Base-by-base conservation (phyloP, 169 alveolate species). In the Eimeria praecox region DNA sequence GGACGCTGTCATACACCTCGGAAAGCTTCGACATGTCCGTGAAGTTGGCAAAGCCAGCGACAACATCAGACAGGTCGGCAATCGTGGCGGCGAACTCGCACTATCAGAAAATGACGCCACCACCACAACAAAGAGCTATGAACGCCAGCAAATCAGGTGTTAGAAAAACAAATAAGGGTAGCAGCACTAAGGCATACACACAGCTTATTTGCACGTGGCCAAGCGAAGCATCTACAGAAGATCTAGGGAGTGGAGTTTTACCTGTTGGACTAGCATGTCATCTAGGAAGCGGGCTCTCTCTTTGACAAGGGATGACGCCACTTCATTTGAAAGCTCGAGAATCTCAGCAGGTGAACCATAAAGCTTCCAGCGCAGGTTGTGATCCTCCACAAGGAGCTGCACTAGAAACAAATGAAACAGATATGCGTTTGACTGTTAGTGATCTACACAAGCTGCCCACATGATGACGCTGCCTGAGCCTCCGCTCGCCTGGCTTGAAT, bases 301-400 rank as follows among this genome's bases (percentile, higher is more conserved):
- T 90, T 98, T 98, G 92, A 98, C 98, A 42, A 98, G 97, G 42
- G 97, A 97, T 1, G 97, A 96, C 22, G 97, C 96, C 59, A 98
- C 98, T 52, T 89, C 95, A 38, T 96, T 98, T 49, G 98, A 97
- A 30, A 97, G 94, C 78, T 97, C 98, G 42, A 97, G 86, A 8
- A 98, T 97, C 95, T 97, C 97, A 90, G 97, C 97, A 33, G 99
- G 99, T 46, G 98, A 97, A 62, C 98, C 99, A 93, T 96, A 98
- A 66, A 98, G 96, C 77, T 94, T 92, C 98, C 99, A 98, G 83
- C 98, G 98, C 46, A 98, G 96, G 78, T 98, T 97, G 40, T 97
- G 93, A 87, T 98, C 99, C 64, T 97, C 97, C 80, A 94, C 97
- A 73, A 97, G 93, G 96, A 97, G 97, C 95, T 97, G 94, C 46